Percentiles rank a stretch among this genome's conserved stretches.
These are phyloP conservation scores for Petunia secreta DNA, from an alignment of 257 asterid species.

Conservation along the genomic window DNA sequence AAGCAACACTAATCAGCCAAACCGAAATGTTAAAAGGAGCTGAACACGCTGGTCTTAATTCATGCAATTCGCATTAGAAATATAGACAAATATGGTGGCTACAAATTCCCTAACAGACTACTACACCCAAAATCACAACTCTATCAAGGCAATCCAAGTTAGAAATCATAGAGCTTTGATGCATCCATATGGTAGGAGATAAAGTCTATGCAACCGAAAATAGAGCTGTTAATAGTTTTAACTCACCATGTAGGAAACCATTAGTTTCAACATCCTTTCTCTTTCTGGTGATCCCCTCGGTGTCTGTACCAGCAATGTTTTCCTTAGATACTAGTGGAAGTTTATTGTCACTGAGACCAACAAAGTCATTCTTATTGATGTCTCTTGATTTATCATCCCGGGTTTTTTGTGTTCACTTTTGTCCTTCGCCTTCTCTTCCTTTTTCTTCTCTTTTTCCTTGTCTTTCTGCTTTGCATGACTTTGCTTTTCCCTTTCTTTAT, in stretches of 20 bases:
- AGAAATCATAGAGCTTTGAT: neutral
- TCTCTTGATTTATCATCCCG: slow-evolving; percentile 36
- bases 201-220: slow-evolving; percentile 5
- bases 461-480: slow-evolving; percentile 49
- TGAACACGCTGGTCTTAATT: slow-evolving; percentile 23
- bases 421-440: slow-evolving; percentile 38
- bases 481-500: slow-evolving; percentile 44
- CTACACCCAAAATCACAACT: neutral
- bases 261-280: slow-evolving; percentile 53
- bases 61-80: neutral
- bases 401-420: slow-evolving; percentile 46
- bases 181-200: neutral
- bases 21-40: slow-evolving; percentile 26
- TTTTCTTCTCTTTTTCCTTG: slow-evolving; percentile 31
- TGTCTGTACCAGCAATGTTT: slow-evolving; percentile 30
- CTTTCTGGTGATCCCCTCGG: slow-evolving; percentile 56
- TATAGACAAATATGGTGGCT: neutral
- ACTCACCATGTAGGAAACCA: slow-evolving; percentile 82
- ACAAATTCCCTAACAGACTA: slow-evolving; percentile 12
- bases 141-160: neutral
- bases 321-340: slow-evolving; percentile 36
- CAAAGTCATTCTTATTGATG: slow-evolving; percentile 33
- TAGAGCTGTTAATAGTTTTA: slow-evolving; percentile 14
- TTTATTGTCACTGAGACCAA: slow-evolving; percentile 35
- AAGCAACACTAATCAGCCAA: slow-evolving; percentile 42